Evolutionary conservation across 768 basidiomycete species (phyloP).

Genomic region (Calocybe indica): DNA sequence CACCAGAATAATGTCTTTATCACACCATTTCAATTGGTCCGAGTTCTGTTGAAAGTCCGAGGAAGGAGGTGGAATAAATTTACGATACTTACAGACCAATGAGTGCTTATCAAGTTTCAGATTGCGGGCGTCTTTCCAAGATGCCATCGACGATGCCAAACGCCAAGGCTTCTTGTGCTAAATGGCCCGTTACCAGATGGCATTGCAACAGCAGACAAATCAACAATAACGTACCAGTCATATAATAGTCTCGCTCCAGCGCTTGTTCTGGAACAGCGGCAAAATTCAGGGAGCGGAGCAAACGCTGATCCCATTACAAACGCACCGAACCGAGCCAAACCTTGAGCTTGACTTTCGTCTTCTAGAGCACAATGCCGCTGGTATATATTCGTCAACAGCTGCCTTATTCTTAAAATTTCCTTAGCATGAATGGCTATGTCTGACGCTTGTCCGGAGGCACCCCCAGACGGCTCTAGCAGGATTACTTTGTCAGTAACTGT

Average conservation of each 20-base stretch:
- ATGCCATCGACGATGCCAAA: conserved; percentile 95
- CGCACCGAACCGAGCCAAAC: conserved; percentile 75
- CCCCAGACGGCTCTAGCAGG: conserved; percentile 85
- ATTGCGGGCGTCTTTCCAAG: conserved; percentile 67
- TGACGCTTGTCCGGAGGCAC: conserved; percentile 90
- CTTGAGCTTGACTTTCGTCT: conserved; percentile 58
- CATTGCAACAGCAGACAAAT: conserved; percentile 10
- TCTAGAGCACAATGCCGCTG: conserved; percentile 73
- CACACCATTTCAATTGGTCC: too few species aligned
- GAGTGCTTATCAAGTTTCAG: conserved; percentile 26
- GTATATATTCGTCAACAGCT: conserved; percentile 82
- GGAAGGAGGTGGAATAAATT: too few species aligned
- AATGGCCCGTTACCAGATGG: conserved; percentile 9
- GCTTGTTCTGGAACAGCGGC: conserved; percentile 59
- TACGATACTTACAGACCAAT: neutral
- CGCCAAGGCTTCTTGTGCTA: conserved; percentile 80
- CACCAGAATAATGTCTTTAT: too few species aligned
- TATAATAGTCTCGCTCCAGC: conserved; percentile 91
- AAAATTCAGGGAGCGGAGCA: neutral
- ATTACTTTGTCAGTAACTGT: conserved; percentile 1
- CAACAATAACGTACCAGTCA: conserved; percentile 59
- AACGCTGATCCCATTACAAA: conserved; percentile 7
- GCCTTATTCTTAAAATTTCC: conserved; percentile 88
- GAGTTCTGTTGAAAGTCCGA: too few species aligned
- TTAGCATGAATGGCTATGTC: conserved; percentile 98